Base-by-base conservation (phyloP, 257 asterid species). In the Cinchona pubescens region DNA sequence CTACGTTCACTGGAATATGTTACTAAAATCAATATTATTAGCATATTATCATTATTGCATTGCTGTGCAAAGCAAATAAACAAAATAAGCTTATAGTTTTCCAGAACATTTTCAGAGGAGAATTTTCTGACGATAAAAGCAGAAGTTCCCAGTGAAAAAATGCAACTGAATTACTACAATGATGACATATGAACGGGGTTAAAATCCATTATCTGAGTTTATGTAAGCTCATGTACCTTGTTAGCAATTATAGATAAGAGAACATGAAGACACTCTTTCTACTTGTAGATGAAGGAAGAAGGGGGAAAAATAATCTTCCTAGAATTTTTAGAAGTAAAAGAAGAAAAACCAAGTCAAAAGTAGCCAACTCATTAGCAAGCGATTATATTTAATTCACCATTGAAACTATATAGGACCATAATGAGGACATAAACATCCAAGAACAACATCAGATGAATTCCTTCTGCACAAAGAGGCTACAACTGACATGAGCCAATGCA, bases 1-100 rank as follows among this genome's bases (percentile, higher is more conserved):
- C 86, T 92, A 87, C 82, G 78, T 85, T 78, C 82, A 88, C 96
- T 89, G 96, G 82, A 87, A 83, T 80, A 78, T 80, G 83, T 84
- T 88, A 73, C 96, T 85, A 88, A 81, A 77, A 84, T 77, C 65
- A 83, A 86, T 83, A 77, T 27, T 76, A 84, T 87, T 72, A 88
- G 85, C 83, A 79, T 63, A 77, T 77, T 34, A 64, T 69, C 40
- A 71, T 73, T 46, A 73, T 66, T 37, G 60, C 53, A 67, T 62
- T 59, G 37, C 16, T 67, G 70, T 58, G 49, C 79, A 78, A 59
- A 45, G 35, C 73, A 64, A n/a, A 56, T 29, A 40, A 3, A 40
- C 46, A 19, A 65, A 27, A 69, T 4, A 69, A 65, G 51, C 21
- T 63, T 18, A 11, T 30, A 29, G 35, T n/a, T 42, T 45, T 27